Evolutionary conservation across 1,284 basidiomycete species (phyloP).

Genomic region (Ustilago trichophora): DNA sequence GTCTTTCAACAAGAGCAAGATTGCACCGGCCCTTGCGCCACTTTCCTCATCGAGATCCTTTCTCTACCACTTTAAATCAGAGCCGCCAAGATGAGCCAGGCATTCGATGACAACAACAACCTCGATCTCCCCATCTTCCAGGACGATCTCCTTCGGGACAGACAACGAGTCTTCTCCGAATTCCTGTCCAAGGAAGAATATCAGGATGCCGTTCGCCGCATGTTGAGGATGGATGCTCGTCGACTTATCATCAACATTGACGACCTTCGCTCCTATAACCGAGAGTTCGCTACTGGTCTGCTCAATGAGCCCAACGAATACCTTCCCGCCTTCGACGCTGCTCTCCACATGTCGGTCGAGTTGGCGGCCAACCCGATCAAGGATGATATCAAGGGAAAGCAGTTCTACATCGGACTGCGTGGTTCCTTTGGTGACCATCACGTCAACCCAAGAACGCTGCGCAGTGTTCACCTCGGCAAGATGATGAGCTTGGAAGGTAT

Average conservation of each 20-base stretch:
- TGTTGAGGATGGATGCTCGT: slow-evolving; percentile 84
- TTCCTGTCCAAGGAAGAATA: slow-evolving; percentile 81
- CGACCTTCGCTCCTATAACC: slow-evolving; percentile 91
- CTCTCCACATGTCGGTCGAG: slow-evolving; percentile 79
- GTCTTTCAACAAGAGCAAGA: not conserved
- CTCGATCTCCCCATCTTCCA: slow-evolving; percentile 56
- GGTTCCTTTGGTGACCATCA: slow-evolving; percentile 99
- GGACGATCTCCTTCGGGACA: slow-evolving; percentile 61
- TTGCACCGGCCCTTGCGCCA: slow-evolving; percentile 8
- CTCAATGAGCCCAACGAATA: slow-evolving; percentile 88
- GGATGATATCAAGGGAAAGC: slow-evolving; percentile 80
- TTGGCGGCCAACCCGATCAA: slow-evolving; percentile 81
- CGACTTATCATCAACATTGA: slow-evolving; percentile 96
- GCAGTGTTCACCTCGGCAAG: slow-evolving; percentile 86
- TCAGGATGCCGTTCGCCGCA: slow-evolving; percentile 81
- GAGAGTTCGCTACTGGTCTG: slow-evolving; percentile 72
- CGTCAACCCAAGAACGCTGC: slow-evolving; percentile 91
- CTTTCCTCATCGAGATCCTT: not conserved
- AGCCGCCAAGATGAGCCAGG: slow-evolving; percentile 31
- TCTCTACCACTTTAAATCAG: no score
- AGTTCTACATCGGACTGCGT: slow-evolving; percentile 82
- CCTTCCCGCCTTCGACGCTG: slow-evolving; percentile 90
- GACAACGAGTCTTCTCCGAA: slow-evolving; percentile 78
- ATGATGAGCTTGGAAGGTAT: slow-evolving; percentile 99
- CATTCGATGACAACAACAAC: slow-evolving; percentile 38